Evolutionary conservation across 2,329 filamentous ascomycete genomes (phyloP), one percentile per base, ranked within the genome.

Genomic region (Cladosporium sp.): DNA sequence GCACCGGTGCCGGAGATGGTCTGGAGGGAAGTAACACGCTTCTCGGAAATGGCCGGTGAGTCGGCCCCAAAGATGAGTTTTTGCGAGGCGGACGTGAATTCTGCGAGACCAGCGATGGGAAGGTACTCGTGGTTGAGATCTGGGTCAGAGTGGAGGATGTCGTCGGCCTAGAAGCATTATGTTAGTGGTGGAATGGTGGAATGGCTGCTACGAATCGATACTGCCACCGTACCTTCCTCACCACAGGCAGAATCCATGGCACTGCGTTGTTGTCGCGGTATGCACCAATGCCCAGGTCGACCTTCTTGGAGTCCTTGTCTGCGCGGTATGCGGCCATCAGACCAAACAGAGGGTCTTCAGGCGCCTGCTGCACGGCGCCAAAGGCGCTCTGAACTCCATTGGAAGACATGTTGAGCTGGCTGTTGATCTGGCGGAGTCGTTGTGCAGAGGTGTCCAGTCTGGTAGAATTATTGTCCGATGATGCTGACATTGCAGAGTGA

Each of bases 1-100:
- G 94, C 94, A 68, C 94, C 94, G 63, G 94, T 99, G 69, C 94
- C 94, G 59, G 94, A 99, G 78, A 99, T 95, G 72, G 93, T 96
- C 79, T 99, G 94, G 57, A 97, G 75, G 39, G 91, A 91, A 64
- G 87, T 82, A 63, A 85, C 84, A 64, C 94, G 89, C 76, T 92
- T 90, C 72, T 97, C 90, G 66, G 82, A 80, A 70, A 97, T 83
- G 59, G 92, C 94, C 43, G 90, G 86, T 54, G 90, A 95, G 67
- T 89, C 84, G 40, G 76, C 75, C 54, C 94, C 92, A 34, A 97
- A 83, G 61, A 97, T 89, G 68, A 97, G 83, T 79, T 94, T 92
- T 73, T 93, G 90, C 22, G 94, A 92, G 72, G 94, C 95, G 67
- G 85, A 83, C 60, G 91, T 97, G 79, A 97, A 95, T 63, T 88